Evolutionary conservation across 202 grass and related monocot species (phyloP).

Genomic region (Elaeis oleifera): DNA sequence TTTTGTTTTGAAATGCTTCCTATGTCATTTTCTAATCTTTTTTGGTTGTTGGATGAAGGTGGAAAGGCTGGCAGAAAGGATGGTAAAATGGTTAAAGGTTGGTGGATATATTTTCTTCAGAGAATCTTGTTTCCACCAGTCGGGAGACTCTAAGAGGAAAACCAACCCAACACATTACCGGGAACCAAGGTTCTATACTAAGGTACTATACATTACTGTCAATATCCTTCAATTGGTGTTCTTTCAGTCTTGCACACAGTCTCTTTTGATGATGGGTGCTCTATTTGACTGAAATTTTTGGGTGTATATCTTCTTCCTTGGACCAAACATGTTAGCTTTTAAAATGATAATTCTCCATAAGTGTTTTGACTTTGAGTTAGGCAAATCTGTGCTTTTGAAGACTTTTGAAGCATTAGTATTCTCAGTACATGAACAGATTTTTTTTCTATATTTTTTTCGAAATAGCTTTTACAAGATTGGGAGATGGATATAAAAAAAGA

Average conservation of each 20-base stretch:
- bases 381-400: too few relatives aligned
- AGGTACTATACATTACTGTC: conserved; percentile 28
- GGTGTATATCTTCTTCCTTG: too few relatives aligned
- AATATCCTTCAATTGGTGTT: too few relatives aligned
- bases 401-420: too few relatives aligned
- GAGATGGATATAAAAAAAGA: too few relatives aligned
- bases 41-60: conserved; percentile 42
- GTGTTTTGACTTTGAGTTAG: too few relatives aligned
- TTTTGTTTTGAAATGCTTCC: not conserved
- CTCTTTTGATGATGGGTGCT: too few relatives aligned
- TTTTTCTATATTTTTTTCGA: not conserved
- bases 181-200: conserved; percentile 91
- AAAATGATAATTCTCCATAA: too few relatives aligned
- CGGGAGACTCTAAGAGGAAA: conserved; percentile 95
- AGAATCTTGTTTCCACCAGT: conserved; percentile 97
- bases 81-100: conserved; percentile 77
- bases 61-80: conserved; percentile 54
- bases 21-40: not conserved
- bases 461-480: not conserved
- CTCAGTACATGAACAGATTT: too few relatives aligned
- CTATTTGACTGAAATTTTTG: too few relatives aligned
- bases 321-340: too few relatives aligned
- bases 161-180: conserved; percentile 91
- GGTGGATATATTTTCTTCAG: conserved; percentile 92
- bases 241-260: too few relatives aligned